Conservation (phyloP, 129 eudicot genomes). For the Scalesia atractyloides region DNA sequence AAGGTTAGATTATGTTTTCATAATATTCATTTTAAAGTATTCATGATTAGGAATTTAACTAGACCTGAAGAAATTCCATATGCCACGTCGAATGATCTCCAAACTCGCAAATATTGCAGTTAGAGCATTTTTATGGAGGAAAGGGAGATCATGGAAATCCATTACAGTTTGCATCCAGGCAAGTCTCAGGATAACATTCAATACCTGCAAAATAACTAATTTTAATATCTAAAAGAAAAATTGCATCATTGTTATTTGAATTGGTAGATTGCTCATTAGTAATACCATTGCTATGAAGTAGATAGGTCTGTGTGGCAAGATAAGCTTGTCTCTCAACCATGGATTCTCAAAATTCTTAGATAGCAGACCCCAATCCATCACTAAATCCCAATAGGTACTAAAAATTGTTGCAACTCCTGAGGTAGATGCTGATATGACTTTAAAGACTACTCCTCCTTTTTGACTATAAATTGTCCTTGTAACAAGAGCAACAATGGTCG, state of each 20-base stretch:
- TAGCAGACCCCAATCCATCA: slow-evolving; percentile 73
- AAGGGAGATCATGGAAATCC: slow-evolving; percentile 45
- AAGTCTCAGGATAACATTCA: slow-evolving; percentile 62
- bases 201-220: slow-evolving; percentile 36
- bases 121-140: slow-evolving; percentile 53
- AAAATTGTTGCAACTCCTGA: slow-evolving; percentile 56
- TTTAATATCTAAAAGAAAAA: background rate
- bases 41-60: background rate
- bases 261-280: background rate
- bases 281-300: slow-evolving; percentile 69
- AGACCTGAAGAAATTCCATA: slow-evolving; percentile 84
- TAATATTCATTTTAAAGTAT: background rate
- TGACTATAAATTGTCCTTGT: slow-evolving; percentile 43
- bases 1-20: background rate
- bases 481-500: slow-evolving; percentile 60
- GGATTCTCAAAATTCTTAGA: slow-evolving; percentile 49
- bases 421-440: slow-evolving; percentile 44
- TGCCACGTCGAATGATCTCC: slow-evolving; percentile 73
- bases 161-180: slow-evolving; percentile 77
- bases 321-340: slow-evolving; percentile 71
- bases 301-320: slow-evolving; percentile 44
- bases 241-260: background rate
- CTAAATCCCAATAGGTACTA: slow-evolving; percentile 76
- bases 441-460: slow-evolving; percentile 29
- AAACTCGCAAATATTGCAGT: slow-evolving; percentile 58